A percentile compares a stretch with the other conserved stretches of the same genome.
phyloP scores from a whole-genome alignment of 305 asterid genomes.

The Rubia peregrina region DNA sequence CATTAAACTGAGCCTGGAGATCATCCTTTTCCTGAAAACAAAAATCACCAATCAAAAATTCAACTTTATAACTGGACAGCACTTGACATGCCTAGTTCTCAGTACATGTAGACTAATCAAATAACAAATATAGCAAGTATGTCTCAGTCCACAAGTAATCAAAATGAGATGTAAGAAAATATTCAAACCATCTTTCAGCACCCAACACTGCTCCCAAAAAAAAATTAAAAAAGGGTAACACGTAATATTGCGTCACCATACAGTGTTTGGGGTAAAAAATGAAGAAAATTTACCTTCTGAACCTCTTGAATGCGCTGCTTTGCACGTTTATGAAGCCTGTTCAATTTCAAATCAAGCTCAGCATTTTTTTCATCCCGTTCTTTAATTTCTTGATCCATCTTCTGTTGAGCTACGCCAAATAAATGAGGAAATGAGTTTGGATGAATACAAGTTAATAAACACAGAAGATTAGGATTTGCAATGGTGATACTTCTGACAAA shows the following conservation, averaged over 20 bases:
- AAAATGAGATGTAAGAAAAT: background rate
- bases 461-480: conserved; percentile 7
- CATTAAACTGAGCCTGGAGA: conserved; percentile 75
- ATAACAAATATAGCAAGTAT: background rate
- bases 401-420: conserved; percentile 69
- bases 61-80: conserved; percentile 20
- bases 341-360: conserved; percentile 87
- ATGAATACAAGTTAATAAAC: conserved; percentile 8
- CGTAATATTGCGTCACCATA: background rate
- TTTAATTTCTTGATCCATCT: conserved; percentile 82
- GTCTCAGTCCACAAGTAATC: background rate
- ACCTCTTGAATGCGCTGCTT: conserved; percentile 98
- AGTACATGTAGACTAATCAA: background rate
- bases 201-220: background rate
- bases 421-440: conserved; percentile 33
- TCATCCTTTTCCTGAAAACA: conserved; percentile 87
- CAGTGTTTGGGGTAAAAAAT: background rate
- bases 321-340: conserved; percentile 98
- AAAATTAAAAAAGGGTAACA: background rate
- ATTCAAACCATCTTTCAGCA: background rate
- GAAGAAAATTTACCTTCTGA: conserved; percentile 57
- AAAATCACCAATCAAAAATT: conserved; percentile 23
- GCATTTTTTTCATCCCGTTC: conserved; percentile 85
- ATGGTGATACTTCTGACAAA: background rate
- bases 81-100: background rate